A percentile compares a stretch with the other conserved stretches of the same genome.
These are phyloP conservation scores for Phytophthora vignae DNA, from an alignment of 352 stramenopile species.

Conservation along the genomic window DNA sequence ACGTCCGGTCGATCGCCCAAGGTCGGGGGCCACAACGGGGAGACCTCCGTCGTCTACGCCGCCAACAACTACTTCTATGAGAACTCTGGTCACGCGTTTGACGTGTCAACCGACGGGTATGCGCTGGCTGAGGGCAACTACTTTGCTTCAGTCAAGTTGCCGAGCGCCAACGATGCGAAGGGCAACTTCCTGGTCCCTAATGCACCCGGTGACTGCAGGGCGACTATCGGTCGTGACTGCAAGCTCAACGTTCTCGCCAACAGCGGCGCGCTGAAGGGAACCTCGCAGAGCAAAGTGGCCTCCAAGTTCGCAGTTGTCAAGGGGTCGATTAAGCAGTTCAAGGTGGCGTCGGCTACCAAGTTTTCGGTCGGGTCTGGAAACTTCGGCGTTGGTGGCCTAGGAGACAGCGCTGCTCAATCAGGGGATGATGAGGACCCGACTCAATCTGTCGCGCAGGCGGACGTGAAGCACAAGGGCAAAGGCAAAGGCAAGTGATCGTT, in stretches of 20 bases:
- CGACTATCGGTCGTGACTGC: background rate
- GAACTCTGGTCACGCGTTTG: background rate
- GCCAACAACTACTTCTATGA: background rate
- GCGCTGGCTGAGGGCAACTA: background rate
- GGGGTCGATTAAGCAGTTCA: background rate
- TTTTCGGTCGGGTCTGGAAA: background rate
- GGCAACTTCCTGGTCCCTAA: background rate
- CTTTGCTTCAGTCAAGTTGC: background rate
- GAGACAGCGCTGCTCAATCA: background rate
- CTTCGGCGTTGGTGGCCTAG: background rate
- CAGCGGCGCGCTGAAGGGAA: background rate
- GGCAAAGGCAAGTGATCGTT: too few relatives aligned
- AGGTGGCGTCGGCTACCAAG: background rate
- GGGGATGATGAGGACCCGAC: too few relatives aligned
- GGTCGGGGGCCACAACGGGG: background rate
- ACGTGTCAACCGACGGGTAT: background rate
- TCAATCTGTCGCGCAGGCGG: background rate
- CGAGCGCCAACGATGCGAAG: background rate
- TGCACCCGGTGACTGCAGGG: background rate
- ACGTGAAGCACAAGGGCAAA: background rate
- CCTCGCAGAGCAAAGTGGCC: background rate
- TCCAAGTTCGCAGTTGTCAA: background rate
- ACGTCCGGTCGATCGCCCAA: background rate
- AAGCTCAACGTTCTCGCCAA: background rate
- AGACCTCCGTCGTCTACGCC: background rate